Percentiles rank a stretch among this genome's conserved stretches.
phyloP scores from a whole-genome alignment of 352 stramenopile genomes.

The Phytophthora capsici region DNA sequence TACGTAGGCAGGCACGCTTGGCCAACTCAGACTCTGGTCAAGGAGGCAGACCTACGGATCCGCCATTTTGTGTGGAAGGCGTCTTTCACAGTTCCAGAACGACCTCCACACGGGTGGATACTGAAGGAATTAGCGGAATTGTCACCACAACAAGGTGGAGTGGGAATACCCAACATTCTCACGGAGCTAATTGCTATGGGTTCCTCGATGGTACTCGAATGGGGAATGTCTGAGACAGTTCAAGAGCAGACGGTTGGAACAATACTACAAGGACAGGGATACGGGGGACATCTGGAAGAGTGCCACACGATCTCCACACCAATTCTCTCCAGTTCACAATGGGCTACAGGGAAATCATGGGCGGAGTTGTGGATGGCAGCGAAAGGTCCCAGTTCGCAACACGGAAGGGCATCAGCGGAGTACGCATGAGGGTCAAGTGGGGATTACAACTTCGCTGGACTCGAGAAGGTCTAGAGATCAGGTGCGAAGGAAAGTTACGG shows the following conservation, averaged over 20 bases:
- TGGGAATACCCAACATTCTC: background rate
- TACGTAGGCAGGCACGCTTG: constrained; percentile 8
- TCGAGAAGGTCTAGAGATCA: no score
- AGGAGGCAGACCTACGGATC: background rate
- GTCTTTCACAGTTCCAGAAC: background rate
- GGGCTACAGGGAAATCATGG: no score
- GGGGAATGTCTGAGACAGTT: background rate
- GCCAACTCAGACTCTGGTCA: background rate
- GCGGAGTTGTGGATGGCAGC: no score
- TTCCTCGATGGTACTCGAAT: background rate
- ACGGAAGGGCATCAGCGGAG: no score
- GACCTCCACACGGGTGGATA: background rate
- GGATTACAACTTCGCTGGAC: no score
- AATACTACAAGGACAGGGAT: no score
- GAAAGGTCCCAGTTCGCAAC: no score
- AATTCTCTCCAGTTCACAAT: no score
- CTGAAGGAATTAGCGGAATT: background rate
- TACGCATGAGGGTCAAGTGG: no score
- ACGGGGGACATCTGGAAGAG: background rate
- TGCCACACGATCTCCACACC: no score
- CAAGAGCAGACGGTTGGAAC: no score
- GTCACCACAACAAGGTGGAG: background rate
- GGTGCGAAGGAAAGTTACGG: no score
- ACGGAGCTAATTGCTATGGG: constrained; percentile 1
- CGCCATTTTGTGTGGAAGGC: constrained; percentile 12